Conservation (phyloP, 2,329 filamentous ascomycete species). For the Dactylellina leptospora region DNA sequence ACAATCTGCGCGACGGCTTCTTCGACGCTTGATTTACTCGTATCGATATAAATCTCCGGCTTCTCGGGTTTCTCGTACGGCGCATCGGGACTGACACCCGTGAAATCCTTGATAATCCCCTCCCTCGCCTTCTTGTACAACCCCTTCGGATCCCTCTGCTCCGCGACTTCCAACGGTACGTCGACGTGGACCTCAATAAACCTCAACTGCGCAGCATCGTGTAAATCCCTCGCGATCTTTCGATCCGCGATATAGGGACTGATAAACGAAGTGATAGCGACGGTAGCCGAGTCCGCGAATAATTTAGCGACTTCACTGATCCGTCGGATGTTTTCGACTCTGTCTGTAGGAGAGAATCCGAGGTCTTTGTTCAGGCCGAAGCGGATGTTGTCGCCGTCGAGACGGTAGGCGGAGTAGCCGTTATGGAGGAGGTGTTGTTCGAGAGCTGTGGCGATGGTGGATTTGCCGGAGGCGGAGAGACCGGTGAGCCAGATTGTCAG, state of each 20-base stretch:
- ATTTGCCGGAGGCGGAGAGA: slow-evolving; percentile 94
- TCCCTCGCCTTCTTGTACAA: slow-evolving; percentile 95
- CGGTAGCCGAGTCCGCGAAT: slow-evolving; percentile 86
- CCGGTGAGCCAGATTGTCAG: slow-evolving; percentile 98
- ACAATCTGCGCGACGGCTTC: slow-evolving; percentile 88
- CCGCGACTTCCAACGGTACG: slow-evolving; percentile 87
- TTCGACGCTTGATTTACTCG: slow-evolving; percentile 82
- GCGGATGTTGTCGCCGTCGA: slow-evolving; percentile 95
- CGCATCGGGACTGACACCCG: slow-evolving; percentile 78
- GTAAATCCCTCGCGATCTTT: slow-evolving; percentile 79
- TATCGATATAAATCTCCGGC: slow-evolving; percentile 87
- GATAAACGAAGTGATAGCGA: slow-evolving; percentile 96
- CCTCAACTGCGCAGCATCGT: slow-evolving; percentile 73
- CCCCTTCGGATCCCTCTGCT: slow-evolving; percentile 95
- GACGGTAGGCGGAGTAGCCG: slow-evolving; percentile 82
- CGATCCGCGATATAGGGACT: slow-evolving; percentile 91
- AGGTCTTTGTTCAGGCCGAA: slow-evolving; percentile 98
- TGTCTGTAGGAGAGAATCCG: slow-evolving; percentile 89
- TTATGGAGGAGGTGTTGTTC: slow-evolving; percentile 95
- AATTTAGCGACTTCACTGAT: slow-evolving; percentile 93
- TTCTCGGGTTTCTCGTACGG: slow-evolving; percentile 90
- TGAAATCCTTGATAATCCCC: slow-evolving; percentile 96
- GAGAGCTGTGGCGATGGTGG: slow-evolving; percentile 92
- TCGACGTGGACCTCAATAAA: slow-evolving; percentile 97
- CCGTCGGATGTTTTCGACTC: slow-evolving; percentile 96